Evolutionary conservation across 306 rosid genomes (phyloP), one percentile per base, ranked within the genome.

Genomic region (Cyamopsis tetragonoloba): DNA sequence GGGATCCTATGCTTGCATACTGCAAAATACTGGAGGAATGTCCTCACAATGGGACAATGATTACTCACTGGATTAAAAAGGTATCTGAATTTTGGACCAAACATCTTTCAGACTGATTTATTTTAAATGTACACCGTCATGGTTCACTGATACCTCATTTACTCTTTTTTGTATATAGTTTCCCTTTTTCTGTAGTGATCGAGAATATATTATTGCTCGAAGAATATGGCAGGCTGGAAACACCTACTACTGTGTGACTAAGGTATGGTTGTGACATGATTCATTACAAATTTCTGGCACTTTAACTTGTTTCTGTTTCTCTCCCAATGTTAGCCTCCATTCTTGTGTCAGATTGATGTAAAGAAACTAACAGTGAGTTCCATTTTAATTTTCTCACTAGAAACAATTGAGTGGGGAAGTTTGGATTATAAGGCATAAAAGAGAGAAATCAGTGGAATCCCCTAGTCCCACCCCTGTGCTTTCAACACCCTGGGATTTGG

Each of bases 161-260:
- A 35, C 54, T 47, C 47, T 46, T 71, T n/a, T 44, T 50, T 75
- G 37, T 55, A 14, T 76, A 79, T 81, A 95, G 99, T 95, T 95
- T 78, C 99, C 99, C 32, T 95, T 95, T 68, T 95, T 95, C 91
- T 95, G 99, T 76, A 95, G 97, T 55, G 99, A 95, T 79, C 92
- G 99, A 56, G 99, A 95, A 81, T 95, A 95, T 68, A 81, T 91
- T 68, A 88, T 90, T 69, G 97, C 95, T 74, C 87, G 99, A 81
- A 85, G 93, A 83, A 90, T 95, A 80, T 95, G 99, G 99, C 97
- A 90, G 85, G 84, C 88, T 68, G 96, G 88, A 71, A 88, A 95
- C 50, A 48, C 89, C 10, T 91, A 85, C 80, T 95, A 90, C 50
- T 95, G 99, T 73, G 92, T 91, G 68, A 88, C 99, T 44, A 95